A percentile compares a stretch with the other conserved stretches of the same genome.
Conservation (phyloP, 1,284 basidiomycete species). For the Austropuccinia psidii region DNA sequence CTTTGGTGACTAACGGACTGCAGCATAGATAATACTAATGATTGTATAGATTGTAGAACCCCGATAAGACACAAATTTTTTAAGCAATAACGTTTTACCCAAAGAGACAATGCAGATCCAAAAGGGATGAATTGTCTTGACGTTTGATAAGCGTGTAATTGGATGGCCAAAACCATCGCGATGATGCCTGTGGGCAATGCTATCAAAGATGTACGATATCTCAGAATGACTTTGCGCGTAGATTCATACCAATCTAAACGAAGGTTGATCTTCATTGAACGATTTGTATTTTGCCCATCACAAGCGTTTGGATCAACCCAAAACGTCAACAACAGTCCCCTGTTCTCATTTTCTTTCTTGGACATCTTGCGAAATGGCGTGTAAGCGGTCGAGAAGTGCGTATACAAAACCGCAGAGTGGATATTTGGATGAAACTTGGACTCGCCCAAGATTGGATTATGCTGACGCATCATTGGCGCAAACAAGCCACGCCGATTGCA, state of each 20-base stretch:
- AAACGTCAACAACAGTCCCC: conserved; percentile 38
- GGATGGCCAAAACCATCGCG: conserved; percentile 51
- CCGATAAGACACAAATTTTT: neutral
- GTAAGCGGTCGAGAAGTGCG: conserved; percentile 42
- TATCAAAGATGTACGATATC: conserved; percentile 64
- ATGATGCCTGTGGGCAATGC: conserved; percentile 65
- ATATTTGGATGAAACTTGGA: conserved; percentile 41
- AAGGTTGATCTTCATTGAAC: conserved; percentile 51
- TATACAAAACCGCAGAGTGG: conserved; percentile 39
- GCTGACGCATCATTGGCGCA: conserved; percentile 41
- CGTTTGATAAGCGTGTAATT: neutral
- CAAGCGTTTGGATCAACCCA: conserved; percentile 42
- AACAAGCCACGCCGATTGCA: conserved; percentile 34
- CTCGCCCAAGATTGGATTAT: conserved; percentile 39
- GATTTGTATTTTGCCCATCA: conserved; percentile 47
- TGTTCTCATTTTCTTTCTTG: neutral
- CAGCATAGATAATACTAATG: neutral
- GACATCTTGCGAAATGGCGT: conserved; percentile 19
- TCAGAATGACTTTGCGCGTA: conserved; percentile 59
- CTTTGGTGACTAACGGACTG: neutral
- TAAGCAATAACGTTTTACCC: neutral
- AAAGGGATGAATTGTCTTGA: neutral
- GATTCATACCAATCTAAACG: conserved; percentile 62
- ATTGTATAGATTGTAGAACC: neutral
- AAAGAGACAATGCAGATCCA: neutral